Conservation (phyloP, 495 filamentous ascomycete species). For the Lasiosphaeria miniovina region DNA sequence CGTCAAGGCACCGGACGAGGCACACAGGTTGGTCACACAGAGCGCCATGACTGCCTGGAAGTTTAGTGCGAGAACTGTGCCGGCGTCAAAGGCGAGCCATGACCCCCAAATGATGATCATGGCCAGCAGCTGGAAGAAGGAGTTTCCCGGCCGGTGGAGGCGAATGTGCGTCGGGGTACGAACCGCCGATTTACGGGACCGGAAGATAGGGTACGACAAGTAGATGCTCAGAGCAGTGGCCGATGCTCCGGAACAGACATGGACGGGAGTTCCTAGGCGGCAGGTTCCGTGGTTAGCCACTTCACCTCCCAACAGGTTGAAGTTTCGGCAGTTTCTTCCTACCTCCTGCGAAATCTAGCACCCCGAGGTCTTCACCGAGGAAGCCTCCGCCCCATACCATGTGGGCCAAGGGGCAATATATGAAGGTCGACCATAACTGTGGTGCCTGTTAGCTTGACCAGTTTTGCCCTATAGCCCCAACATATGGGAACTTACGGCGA, state of each 20-base stretch:
- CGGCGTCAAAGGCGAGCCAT: constrained; percentile 95
- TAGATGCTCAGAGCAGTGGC: constrained; percentile 78
- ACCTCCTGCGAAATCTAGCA: constrained; percentile 30
- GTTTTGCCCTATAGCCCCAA: not conserved
- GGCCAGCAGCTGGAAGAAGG: constrained; percentile 43
- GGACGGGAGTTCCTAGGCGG: constrained; percentile 66
- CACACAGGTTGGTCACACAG: constrained; percentile 89
- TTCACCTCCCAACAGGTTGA: not conserved
- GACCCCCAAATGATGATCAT: constrained; percentile 94
- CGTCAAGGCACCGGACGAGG: constrained; percentile 74
- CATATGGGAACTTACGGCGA: constrained; percentile 15
- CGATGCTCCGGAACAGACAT: constrained; percentile 77
- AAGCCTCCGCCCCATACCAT: constrained; percentile 29
- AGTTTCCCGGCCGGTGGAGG: constrained; percentile 44
- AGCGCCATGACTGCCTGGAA: constrained; percentile 88
- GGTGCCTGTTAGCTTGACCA: not conserved
- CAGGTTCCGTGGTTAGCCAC: not conserved
- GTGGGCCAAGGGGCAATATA: constrained; percentile 29
- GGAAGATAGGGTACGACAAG: constrained; percentile 45
- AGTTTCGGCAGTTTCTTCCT: not conserved
- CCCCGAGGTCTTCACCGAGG: constrained; percentile 24
- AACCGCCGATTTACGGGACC: constrained; percentile 54
- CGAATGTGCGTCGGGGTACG: constrained; percentile 82
- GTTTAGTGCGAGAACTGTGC: constrained; percentile 85
- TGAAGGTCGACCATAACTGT: constrained; percentile 28